Evolutionary conservation across 2,329 filamentous ascomycete genomes (phyloP).

Genomic region (Penicillium sp.): DNA sequence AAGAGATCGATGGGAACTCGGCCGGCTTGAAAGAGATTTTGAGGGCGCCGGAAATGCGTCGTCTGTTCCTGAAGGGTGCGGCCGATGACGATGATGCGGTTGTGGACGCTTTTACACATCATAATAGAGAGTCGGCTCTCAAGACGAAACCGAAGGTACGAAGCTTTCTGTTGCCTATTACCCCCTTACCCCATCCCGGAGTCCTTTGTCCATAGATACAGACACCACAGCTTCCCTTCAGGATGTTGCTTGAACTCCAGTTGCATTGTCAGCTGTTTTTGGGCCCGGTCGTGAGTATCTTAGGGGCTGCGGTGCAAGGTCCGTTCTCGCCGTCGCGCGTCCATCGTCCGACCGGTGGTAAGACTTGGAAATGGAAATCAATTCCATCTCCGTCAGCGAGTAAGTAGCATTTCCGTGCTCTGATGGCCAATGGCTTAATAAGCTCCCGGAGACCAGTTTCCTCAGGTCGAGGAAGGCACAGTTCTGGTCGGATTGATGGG

Average conservation of each 20-base stretch:
- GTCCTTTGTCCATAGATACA: background rate
- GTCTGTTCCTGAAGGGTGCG: constrained; percentile 60
- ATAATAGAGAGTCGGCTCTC: constrained; percentile 70
- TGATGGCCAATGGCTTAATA: background rate
- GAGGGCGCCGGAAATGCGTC: constrained; percentile 57
- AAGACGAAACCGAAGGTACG: constrained; percentile 80
- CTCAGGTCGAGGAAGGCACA: background rate
- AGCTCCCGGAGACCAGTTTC: background rate
- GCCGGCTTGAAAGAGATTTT: constrained; percentile 66
- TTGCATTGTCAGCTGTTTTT: constrained; percentile 2
- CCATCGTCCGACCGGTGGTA: constrained; percentile 7
- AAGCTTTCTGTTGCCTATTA: constrained; percentile 24
- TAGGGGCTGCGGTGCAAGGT: background rate
- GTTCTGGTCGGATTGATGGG: background rate
- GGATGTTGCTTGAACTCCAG: background rate
- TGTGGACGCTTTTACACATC: constrained; percentile 64
- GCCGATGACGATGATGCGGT: constrained; percentile 56
- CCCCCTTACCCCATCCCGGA: background rate
- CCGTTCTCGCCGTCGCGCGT: background rate
- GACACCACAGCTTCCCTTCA: background rate
- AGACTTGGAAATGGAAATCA: background rate
- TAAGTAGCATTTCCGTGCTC: background rate
- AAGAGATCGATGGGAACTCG: constrained; percentile 71
- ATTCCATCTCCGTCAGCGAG: background rate
- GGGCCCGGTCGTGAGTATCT: background rate